phyloP scores from a whole-genome alignment of 139 green algal genomes.

The Closterium sp. region DNA sequence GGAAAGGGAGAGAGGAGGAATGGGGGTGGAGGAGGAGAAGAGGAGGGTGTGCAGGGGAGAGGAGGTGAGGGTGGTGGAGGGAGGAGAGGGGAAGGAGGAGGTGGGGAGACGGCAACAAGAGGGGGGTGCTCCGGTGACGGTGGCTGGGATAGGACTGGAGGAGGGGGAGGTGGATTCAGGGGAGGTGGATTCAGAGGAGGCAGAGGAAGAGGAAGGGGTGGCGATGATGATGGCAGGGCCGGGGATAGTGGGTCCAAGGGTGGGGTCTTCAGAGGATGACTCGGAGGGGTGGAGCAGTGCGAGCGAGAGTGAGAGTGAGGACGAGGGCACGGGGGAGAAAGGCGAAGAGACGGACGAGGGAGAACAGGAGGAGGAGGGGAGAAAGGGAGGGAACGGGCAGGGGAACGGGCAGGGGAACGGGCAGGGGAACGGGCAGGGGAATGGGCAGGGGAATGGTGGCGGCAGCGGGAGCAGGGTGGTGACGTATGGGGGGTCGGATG shows the following conservation, averaged over 20 bases:
- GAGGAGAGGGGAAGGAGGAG: neutral
- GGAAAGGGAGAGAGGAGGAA: neutral
- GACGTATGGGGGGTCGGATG: neutral
- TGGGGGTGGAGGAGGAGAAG: neutral
- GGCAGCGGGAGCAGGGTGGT: neutral
- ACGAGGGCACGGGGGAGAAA: neutral
- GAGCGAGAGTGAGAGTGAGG: neutral
- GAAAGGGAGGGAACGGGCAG: too few relatives aligned
- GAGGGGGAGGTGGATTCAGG: neutral
- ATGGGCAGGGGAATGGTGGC: neutral
- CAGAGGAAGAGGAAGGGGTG: neutral
- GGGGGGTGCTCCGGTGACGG: neutral
- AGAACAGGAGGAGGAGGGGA: neutral
- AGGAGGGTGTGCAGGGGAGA: neutral
- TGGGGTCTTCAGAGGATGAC: neutral
- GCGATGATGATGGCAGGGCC: neutral
- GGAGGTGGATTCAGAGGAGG: too few relatives aligned
- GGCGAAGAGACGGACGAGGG: neutral
- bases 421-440: neutral
- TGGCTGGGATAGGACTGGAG: neutral
- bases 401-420: neutral
- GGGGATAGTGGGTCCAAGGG: neutral
- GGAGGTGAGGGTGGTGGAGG: neutral
- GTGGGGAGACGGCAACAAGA: neutral
- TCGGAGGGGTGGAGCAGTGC: neutral